Percentiles rank a stretch among this genome's conserved stretches.
phyloP scores from a whole-genome alignment of 2,329 filamentous ascomycete species.

The Aspergillus oerlinghausenensis region DNA sequence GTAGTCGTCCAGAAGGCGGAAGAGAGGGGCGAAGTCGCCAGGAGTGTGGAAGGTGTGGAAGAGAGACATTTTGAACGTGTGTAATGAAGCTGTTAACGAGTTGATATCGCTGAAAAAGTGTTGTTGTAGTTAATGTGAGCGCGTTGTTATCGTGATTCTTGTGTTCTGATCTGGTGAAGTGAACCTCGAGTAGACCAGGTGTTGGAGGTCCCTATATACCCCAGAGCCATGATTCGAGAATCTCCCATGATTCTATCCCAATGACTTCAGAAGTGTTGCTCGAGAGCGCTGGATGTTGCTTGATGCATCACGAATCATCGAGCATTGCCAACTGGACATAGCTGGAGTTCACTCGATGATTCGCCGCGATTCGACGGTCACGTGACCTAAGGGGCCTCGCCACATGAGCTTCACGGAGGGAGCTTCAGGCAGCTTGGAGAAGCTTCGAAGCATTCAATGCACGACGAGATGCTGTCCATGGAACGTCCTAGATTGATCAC shows the following conservation, averaged over 20 bases:
- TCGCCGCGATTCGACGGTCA: slow-evolving; percentile 23
- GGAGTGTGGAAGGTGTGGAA: slow-evolving; percentile 24
- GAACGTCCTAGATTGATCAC: neutral
- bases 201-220: slow-evolving; percentile 17
- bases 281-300: slow-evolving; percentile 1
- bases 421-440: neutral
- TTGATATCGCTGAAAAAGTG: neutral
- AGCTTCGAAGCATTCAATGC: neutral
- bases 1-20: slow-evolving; percentile 45
- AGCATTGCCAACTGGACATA: slow-evolving; percentile 3
- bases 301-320: slow-evolving; percentile 6
- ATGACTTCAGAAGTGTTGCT: neutral
- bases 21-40: slow-evolving; percentile 41
- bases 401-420: neutral
- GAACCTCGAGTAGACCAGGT: slow-evolving; percentile 5
- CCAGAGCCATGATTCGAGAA: slow-evolving; percentile 11
- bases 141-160: slow-evolving; percentile 2
- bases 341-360: slow-evolving; percentile 10
- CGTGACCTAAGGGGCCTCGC: slow-evolving; percentile 10
- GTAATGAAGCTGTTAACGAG: neutral
- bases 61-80: slow-evolving; percentile 30
- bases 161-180: slow-evolving; percentile 4
- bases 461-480: neutral
- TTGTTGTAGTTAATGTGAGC: neutral
- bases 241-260: neutral